Conservation (phyloP, 371 early-diverging fungal species). For the Mortierella sp. region DNA sequence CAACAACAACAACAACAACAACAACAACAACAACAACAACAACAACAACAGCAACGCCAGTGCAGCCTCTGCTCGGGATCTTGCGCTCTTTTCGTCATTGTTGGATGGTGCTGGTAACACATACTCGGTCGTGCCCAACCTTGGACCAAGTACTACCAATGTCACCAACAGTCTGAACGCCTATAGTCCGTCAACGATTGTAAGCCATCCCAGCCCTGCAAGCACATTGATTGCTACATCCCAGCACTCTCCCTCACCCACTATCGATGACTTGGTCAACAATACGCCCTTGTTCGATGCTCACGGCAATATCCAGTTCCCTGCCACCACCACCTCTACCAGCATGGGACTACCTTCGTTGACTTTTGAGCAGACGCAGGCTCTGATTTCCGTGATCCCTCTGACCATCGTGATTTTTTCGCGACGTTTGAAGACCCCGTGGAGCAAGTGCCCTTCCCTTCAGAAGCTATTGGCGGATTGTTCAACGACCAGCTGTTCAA, state of each 20-base stretch:
- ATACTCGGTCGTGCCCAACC: conserved; percentile 8
- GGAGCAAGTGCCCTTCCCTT: conserved; percentile 24
- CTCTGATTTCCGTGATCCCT: conserved; percentile 53
- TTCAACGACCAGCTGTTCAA: conserved; percentile 39
- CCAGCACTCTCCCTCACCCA: conserved; percentile 32
- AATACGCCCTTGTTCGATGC: conserved; percentile 32
- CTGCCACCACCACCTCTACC: conserved; percentile 12
- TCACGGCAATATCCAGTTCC: conserved; percentile 17
- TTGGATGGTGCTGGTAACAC: conserved; percentile 40
- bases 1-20: no score
- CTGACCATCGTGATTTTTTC: conserved; percentile 36
- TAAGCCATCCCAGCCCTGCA: conserved; percentile 19
- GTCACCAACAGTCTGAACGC: neutral
- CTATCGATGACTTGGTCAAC: conserved; percentile 36
- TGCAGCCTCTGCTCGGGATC: conserved; percentile 23
- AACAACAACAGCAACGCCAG: conserved; percentile 20
- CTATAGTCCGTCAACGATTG: conserved; percentile 4
- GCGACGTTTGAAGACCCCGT: conserved; percentile 40
- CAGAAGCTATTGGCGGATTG: conserved; percentile 30
- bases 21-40: no score
- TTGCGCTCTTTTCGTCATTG: conserved; percentile 36
- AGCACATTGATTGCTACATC: conserved; percentile 36
- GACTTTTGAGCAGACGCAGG: conserved; percentile 48
- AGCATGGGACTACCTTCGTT: conserved; percentile 22
- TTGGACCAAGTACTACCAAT: neutral